Conservation (phyloP, 225 moss, liverwort and hornwort genomes). For the Marchantia paleacea region DNA sequence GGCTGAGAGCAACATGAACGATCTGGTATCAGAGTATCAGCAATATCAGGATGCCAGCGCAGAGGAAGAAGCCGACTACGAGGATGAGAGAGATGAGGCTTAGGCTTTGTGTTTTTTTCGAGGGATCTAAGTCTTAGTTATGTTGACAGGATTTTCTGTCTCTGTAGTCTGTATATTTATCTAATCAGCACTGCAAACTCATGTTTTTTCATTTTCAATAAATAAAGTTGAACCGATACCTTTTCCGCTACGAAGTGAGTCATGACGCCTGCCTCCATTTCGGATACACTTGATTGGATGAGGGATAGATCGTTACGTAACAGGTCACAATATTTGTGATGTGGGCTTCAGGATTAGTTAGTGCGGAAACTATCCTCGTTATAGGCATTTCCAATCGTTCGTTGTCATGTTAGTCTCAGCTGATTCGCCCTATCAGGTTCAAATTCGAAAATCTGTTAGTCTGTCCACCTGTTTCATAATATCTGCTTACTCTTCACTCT, state of each 20-base stretch:
- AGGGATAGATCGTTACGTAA: background rate
- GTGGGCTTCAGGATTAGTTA: background rate
- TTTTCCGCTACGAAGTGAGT: conserved; percentile 6
- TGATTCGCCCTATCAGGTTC: background rate
- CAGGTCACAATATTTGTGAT: background rate
- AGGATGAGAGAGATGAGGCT: conserved; percentile 41
- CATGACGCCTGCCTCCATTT: background rate
- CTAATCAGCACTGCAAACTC: conserved; percentile 33
- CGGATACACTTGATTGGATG: background rate
- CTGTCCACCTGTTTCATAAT: background rate
- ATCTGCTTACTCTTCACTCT: background rate
- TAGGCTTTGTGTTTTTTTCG: conserved; percentile 23
- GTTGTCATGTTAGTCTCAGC: background rate
- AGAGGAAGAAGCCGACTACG: conserved; percentile 43
- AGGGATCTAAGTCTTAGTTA: background rate
- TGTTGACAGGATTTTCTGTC: conserved; percentile 44
- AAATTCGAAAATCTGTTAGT: background rate
- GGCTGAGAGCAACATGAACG: conserved; percentile 50
- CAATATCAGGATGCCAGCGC: conserved; percentile 51
- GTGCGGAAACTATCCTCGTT: too few relatives aligned
- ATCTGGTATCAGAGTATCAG: conserved; percentile 50
- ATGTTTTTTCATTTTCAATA: conserved; percentile 30
- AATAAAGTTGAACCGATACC: conserved; percentile 41
- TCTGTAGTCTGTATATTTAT: conserved; percentile 44
- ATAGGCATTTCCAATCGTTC: background rate